Percentiles rank a stretch among this genome's conserved stretches.
Evolutionary conservation across 345 rosid species (phyloP).

Genomic region (Garcia nutans): DNA sequence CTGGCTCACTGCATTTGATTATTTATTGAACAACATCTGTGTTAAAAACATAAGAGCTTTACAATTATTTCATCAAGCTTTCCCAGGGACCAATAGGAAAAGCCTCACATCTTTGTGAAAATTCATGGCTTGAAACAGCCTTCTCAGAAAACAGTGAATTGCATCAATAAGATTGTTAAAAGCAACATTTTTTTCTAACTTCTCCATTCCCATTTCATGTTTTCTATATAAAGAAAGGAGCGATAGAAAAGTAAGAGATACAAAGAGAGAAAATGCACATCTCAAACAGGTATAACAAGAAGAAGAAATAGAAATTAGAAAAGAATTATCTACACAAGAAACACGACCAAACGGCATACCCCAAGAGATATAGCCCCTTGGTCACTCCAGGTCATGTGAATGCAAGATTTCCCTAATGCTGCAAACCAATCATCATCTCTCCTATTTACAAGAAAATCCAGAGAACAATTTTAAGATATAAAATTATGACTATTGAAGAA

Average conservation of each 20-base stretch:
- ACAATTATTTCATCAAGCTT: background rate
- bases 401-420: conserved; percentile 78
- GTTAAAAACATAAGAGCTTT: background rate
- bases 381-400: conserved; percentile 92
- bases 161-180: background rate
- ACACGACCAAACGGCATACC: conserved; percentile 39
- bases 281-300: background rate
- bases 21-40: background rate
- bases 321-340: background rate
- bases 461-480: conserved; percentile 1
- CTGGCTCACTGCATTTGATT: background rate
- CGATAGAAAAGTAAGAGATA: background rate
- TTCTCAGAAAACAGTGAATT: background rate
- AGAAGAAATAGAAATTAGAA: background rate
- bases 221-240: background rate
- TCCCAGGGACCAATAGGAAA: background rate
- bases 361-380: conserved; percentile 91
- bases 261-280: background rate
- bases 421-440: conserved; percentile 97
- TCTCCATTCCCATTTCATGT: background rate
- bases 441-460: conserved; percentile 41
- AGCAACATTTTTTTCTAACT: background rate
- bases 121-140: background rate
- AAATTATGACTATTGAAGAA: conserved; percentile 1
- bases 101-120: background rate